Evolutionary conservation across 257 asterid genomes (phyloP), one percentile per base, ranked within the genome.

Genomic region (Echites panduratus): DNA sequence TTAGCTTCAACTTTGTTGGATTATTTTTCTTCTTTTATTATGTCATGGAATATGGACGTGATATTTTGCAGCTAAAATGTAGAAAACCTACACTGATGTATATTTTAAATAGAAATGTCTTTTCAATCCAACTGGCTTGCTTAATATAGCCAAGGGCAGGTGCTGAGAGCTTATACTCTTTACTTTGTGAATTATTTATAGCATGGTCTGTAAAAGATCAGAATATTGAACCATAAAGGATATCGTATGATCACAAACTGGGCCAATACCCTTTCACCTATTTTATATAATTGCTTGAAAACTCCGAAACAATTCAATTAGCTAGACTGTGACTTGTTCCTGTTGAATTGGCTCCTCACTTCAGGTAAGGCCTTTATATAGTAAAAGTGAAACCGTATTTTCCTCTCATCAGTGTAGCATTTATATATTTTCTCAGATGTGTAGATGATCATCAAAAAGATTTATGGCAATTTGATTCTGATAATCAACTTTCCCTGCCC

Each of bases 1-100:
- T 72, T 66, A 63, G 26, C 17, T 50, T 53, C 45, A 70, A 50
- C 29, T 45, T 76, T 58, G 27, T 41, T 58, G 59, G 3, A 32
- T 32, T 32, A 32, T 3, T 32, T 3, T 32, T 32, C 38, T 32
- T 1, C 38, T 32, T 1, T 32, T 1, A 32, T 1, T 32, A 1
- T 3, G 38, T 32, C 1, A 32, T 32, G 38, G 3, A 32, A 32
- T 32, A 32, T 32, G 3, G 38, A 20, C 9, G 2, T 54, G 35
- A 38, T 38, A 38, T 4, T 26, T 40, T 63, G 48, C 68, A 63
- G 48, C 17, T 5, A 63, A 17, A 63, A 19, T 1, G 7, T 62
- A 17, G 24, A 14, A 40, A 62, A 16, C 17, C 49, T 19, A 26
- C 6, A 35, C 49, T 11, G 12, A 59, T 32, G 3, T 32, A 3